Conservation (phyloP, 768 basidiomycete species). For the Russula sp. region DNA sequence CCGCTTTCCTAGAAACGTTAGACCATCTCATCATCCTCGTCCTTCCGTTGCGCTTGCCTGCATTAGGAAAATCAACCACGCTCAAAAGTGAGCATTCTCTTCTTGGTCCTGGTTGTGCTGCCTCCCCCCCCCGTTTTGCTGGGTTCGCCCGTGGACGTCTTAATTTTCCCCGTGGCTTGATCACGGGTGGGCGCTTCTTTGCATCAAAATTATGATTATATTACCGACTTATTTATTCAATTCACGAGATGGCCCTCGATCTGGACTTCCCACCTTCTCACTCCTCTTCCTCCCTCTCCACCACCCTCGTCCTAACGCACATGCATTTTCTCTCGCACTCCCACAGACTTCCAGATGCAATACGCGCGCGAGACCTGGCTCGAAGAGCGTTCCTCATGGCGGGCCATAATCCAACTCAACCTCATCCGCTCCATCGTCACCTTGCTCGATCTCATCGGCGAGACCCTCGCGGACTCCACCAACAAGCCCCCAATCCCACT, state of each 20-base stretch:
- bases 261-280: background rate
- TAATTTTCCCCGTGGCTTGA: background rate
- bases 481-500: slow-evolving; percentile 29
- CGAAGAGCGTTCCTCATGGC: slow-evolving; percentile 66
- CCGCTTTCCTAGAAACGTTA: background rate
- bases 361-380: slow-evolving; percentile 58
- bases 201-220: background rate
- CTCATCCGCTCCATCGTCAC: slow-evolving; percentile 62
- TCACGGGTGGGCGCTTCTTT: background rate
- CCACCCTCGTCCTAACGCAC: background rate
- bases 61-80: slow-evolving; percentile 35
- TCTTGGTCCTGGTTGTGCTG: no score
- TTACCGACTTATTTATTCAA: background rate
- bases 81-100: slow-evolving; percentile 31
- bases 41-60: background rate
- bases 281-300: background rate
- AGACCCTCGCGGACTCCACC: slow-evolving; percentile 29
- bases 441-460: slow-evolving; percentile 55
- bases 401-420: slow-evolving; percentile 72
- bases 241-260: background rate
- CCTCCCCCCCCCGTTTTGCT: background rate
- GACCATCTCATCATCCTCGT: background rate
- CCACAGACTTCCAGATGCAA: slow-evolving; percentile 63
- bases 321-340: background rate
- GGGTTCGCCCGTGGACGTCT: background rate